Evolutionary conservation across 306 rosid genomes (phyloP).

Genomic region (Vigna nakashimae): DNA sequence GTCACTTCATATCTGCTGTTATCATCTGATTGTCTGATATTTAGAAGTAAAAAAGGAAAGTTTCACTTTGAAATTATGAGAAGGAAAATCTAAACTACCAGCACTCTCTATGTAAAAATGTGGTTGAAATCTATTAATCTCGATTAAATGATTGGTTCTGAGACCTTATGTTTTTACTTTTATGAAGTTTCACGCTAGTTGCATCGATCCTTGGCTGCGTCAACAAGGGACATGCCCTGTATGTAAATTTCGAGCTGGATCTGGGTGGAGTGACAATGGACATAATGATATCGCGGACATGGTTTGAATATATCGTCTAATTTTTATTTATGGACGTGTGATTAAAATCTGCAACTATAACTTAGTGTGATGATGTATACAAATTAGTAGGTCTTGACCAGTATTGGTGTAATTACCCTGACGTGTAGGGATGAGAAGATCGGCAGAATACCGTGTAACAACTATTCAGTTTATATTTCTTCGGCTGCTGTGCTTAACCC

Average conservation of each 20-base stretch:
- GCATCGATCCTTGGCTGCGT: slow-evolving; percentile 95
- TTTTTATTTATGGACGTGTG: slow-evolving; percentile 30
- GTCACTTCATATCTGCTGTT: slow-evolving; percentile 14
- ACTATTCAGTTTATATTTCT: slow-evolving; percentile 24
- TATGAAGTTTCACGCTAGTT: slow-evolving; percentile 82
- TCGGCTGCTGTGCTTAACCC: not conserved
- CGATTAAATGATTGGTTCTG: not conserved
- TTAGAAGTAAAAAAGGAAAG: slow-evolving; percentile 9
- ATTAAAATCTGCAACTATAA: slow-evolving; percentile 12
- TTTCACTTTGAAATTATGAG: not conserved
- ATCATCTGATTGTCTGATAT: slow-evolving; percentile 1
- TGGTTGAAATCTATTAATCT: slow-evolving; percentile 1
- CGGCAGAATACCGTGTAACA: slow-evolving; percentile 38
- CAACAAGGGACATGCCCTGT: slow-evolving; percentile 98
- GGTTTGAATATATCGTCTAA: slow-evolving; percentile 58
- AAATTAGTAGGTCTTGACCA: slow-evolving; percentile 35
- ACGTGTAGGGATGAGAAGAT: slow-evolving; percentile 46
- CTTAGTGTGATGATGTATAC: slow-evolving; percentile 3
- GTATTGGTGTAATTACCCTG: slow-evolving; percentile 54
- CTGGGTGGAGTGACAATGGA: slow-evolving; percentile 74
- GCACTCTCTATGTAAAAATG: slow-evolving; percentile 8
- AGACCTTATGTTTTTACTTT: slow-evolving; percentile 23
- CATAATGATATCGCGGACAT: slow-evolving; percentile 65
- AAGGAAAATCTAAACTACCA: slow-evolving; percentile 6
- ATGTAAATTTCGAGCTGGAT: slow-evolving; percentile 82